Evolutionary conservation across 1,139 yeast genomes (phyloP), one percentile per base, ranked within the genome.

Genomic region (Candida sp.): DNA sequence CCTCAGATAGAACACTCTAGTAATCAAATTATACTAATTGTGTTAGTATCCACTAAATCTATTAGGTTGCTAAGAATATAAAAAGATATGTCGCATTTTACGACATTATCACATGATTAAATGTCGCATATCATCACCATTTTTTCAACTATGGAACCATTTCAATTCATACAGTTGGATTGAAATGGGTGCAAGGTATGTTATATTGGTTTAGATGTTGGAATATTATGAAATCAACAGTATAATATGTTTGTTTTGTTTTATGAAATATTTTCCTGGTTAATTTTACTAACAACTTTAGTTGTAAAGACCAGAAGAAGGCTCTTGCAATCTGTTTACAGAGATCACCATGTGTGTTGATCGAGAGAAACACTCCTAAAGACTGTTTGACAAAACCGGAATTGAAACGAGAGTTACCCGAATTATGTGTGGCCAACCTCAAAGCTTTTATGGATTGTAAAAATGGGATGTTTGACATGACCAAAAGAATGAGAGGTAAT

Each of bases 301-400:
- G 96, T 75, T 93, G 99, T 65, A 85, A 87, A 57, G 99, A 93
- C 64, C 95, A 91, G 58, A 81, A 90, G 57, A 88, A 81, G 56
- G 96, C 96, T 12, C 89, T 93, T 49, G 98, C 98, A 5, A 84
- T 93, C 22, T 93, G 99, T 60, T 75, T 93, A 40, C 99, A 93
- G 63, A 75, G 97, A 61, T 90, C 98, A 4, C 98, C 98, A 12
- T 93, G 99, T 64, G 99, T 93, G 45, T 77, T 93, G 70, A 78
- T 93, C 35, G 88, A 93, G 50, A 74, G 99, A 50, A 78, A 93
- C 64, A 87, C 90, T 3, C 99, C 99, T 4, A 85, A 87, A 52
- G 84, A 89, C 48, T 93, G 99, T 60, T 66, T 91, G 22, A 85
- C 87, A 36, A 76, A 90, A 51, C 96, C 97, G 1, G 85, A 84